Percentiles rank a stretch among this genome's conserved stretches.
Conservation (phyloP, 441 rosid genomes). For the Gossypium aridum region DNA sequence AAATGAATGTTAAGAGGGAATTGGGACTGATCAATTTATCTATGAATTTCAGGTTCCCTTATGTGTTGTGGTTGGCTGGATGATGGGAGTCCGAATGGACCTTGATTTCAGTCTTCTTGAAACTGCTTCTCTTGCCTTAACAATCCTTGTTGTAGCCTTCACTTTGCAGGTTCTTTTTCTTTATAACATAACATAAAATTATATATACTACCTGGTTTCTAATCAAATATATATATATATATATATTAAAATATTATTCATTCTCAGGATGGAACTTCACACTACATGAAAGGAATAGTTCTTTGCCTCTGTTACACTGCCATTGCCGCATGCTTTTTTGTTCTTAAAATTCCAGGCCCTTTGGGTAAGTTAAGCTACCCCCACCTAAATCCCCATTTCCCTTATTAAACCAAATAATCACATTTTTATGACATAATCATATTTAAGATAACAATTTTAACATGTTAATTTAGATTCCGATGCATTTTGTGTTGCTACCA, state of each 20-base stretch:
- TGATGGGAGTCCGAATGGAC: slow-evolving; percentile 51
- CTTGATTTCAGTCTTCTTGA: slow-evolving; percentile 59
- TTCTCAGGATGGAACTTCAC: slow-evolving; percentile 61
- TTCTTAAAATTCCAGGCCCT: slow-evolving; percentile 37
- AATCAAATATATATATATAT: neutral
- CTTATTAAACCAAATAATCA: neutral
- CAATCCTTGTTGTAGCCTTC: slow-evolving; percentile 48
- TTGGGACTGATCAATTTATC: neutral
- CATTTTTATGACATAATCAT: neutral
- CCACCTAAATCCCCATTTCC: neutral
- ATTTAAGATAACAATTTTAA: too few relatives aligned
- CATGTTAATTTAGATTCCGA: too few relatives aligned
- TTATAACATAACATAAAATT: too few relatives aligned
- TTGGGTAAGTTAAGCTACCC: slow-evolving; percentile 30
- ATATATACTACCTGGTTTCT: neutral
- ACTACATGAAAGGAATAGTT: slow-evolving; percentile 59
- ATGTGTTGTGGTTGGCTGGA: slow-evolving; percentile 53
- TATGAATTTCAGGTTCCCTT: slow-evolving; percentile 40
- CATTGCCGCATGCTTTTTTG: slow-evolving; percentile 54
- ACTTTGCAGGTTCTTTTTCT: slow-evolving; percentile 37
- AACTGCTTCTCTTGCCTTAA: slow-evolving; percentile 49
- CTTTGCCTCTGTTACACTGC: slow-evolving; percentile 53
- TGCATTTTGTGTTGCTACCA: too few relatives aligned
- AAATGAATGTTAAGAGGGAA: neutral
- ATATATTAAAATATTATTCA: neutral